A percentile compares a stretch with the other conserved stretches of the same genome.
These are phyloP conservation scores for Martensiomyces pterosporus DNA, from an alignment of 192 early-diverging fungal species.

Conservation along the genomic window DNA sequence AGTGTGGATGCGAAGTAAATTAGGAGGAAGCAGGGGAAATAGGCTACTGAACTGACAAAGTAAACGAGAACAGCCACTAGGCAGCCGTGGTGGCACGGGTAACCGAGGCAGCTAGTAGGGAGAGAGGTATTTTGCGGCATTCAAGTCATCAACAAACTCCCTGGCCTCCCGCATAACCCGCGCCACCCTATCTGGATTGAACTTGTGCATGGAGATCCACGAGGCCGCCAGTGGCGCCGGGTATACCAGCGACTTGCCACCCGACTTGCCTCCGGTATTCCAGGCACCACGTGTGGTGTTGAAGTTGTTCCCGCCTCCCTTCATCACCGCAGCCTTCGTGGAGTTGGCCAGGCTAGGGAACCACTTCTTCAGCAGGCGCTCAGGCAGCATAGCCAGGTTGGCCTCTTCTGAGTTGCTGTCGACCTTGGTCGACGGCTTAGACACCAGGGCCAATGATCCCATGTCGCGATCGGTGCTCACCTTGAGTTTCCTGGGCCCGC, in stretches of 20 bases:
- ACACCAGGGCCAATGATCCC: slow-evolving; percentile 12
- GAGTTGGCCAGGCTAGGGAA: slow-evolving; percentile 36
- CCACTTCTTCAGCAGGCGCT: slow-evolving; percentile 32
- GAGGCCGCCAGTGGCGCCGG: slow-evolving; percentile 34
- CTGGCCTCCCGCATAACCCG: slow-evolving; percentile 30
- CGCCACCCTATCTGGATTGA: slow-evolving; percentile 23
- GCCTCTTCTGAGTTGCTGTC: slow-evolving; percentile 8
- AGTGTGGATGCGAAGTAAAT: too few relatives aligned
- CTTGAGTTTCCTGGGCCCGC: too few relatives aligned
- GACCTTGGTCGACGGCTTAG: slow-evolving; percentile 6
- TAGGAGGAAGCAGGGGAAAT: too few relatives aligned
- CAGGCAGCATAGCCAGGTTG: slow-evolving; percentile 24
- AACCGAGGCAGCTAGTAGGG: slow-evolving; percentile 35
- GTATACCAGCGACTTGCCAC: slow-evolving; percentile 20
- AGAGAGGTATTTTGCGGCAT: slow-evolving; percentile 37
- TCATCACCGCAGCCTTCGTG: slow-evolving; percentile 1
- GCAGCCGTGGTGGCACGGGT: too few relatives aligned
- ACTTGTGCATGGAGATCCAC: slow-evolving; percentile 47
- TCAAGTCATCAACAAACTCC: slow-evolving; percentile 43
- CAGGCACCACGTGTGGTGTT: slow-evolving; percentile 3
- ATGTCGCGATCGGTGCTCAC: slow-evolving; percentile 3
- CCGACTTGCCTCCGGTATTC: slow-evolving; percentile 6
- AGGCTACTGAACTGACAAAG: too few relatives aligned
- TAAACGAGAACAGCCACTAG: too few relatives aligned
- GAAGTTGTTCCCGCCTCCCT: slow-evolving; percentile 1